Evolutionary conservation across 805 yeast species (phyloP).

Genomic region (Sungouiozyma intestinalis): DNA sequence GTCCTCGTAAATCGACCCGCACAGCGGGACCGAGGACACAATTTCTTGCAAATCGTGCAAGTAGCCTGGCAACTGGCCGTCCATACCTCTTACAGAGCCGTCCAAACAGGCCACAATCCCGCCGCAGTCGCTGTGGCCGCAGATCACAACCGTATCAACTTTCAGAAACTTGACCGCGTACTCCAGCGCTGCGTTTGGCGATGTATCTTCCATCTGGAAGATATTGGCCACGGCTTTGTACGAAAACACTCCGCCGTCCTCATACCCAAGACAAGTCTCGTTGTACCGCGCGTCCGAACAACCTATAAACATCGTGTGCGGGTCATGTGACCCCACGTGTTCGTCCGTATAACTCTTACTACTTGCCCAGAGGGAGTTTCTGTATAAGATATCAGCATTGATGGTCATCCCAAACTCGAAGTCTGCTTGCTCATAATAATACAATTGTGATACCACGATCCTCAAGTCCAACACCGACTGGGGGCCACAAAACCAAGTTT

Average conservation of each 20-base stretch:
- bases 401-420: background rate
- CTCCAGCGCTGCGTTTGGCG: conserved; percentile 70
- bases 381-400: background rate
- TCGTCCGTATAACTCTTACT: background rate
- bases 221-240: conserved; percentile 83
- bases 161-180: conserved; percentile 79
- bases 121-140: conserved; percentile 95
- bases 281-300: conserved; percentile 89
- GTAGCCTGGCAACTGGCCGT: conserved; percentile 24
- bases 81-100: background rate
- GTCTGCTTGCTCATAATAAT: too few relatives aligned
- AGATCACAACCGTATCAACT: conserved; percentile 70
- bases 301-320: conserved; percentile 89
- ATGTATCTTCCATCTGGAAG: conserved; percentile 55
- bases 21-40: background rate
- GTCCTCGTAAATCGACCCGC: conserved; percentile 18
- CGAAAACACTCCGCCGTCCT: conserved; percentile 87
- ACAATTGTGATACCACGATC: too few relatives aligned
- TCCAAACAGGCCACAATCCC: conserved; percentile 65
- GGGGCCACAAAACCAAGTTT: too few relatives aligned
- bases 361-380: background rate
- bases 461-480: too few relatives aligned
- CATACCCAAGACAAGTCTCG: conserved; percentile 62
- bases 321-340: conserved; percentile 29
- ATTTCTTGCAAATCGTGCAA: conserved; percentile 43